These are phyloP conservation scores for Prunus mira DNA, from an alignment of 306 rosid genomes.

Conservation along the genomic window DNA sequence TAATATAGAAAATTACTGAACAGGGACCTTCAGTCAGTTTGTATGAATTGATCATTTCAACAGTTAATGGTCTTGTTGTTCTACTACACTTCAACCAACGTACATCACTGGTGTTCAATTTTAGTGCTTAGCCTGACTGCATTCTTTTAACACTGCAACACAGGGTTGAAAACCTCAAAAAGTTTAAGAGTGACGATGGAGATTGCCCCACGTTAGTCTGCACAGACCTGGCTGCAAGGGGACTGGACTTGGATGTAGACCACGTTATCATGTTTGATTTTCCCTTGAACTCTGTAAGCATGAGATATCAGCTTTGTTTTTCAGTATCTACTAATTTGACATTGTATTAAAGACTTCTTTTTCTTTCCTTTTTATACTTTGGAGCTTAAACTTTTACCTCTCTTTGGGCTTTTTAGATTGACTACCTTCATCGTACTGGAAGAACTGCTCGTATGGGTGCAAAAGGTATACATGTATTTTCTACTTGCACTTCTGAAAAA, in stretches of 20 bases:
- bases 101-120: neutral
- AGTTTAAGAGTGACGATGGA: constrained; percentile 74
- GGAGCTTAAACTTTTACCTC: constrained; percentile 3
- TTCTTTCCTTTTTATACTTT: neutral
- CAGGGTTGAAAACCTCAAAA: constrained; percentile 96
- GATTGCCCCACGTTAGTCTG: constrained; percentile 96
- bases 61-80: neutral
- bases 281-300: constrained; percentile 76
- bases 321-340: neutral
- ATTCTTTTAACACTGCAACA: constrained; percentile 13
- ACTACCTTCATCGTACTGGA: constrained; percentile 96
- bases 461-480: constrained; percentile 50
- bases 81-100: neutral
- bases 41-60: neutral
- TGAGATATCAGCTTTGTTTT: constrained; percentile 9
- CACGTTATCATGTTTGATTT: constrained; percentile 99
- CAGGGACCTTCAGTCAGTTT: neutral
- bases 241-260: constrained; percentile 93
- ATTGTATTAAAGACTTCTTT: neutral
- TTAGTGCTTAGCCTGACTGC: constrained; percentile 16
- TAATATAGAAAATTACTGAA: neutral
- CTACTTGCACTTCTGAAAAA: neutral
- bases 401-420: constrained; percentile 50
- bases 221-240: constrained; percentile 97
- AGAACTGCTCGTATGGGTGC: constrained; percentile 99